These are phyloP conservation scores for Acer campestre DNA, from an alignment of 345 rosid genomes.

Conservation along the genomic window DNA sequence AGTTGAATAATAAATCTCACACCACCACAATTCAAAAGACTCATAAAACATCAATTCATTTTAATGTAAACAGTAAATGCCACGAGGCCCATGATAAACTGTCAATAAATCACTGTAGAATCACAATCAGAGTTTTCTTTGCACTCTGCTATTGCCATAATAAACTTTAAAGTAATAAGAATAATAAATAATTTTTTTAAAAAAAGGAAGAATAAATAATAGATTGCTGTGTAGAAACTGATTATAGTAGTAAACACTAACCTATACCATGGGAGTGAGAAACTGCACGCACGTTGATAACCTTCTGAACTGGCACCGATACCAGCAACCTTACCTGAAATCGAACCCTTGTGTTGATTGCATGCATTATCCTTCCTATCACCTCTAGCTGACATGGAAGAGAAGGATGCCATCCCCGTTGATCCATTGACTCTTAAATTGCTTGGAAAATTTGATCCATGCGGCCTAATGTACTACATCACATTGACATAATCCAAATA, in stretches of 20 bases:
- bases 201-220: neutral
- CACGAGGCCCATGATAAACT: neutral
- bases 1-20: neutral
- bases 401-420: conserved; percentile 13
- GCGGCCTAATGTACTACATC: conserved; percentile 29
- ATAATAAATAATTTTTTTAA: too few relatives aligned
- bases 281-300: conserved; percentile 42
- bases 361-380: conserved; percentile 29
- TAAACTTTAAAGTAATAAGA: neutral
- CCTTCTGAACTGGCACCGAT: conserved; percentile 21
- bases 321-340: conserved; percentile 23
- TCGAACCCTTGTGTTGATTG: conserved; percentile 21
- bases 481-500: conserved; percentile 15
- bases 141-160: neutral
- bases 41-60: conserved; percentile 1
- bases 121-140: neutral
- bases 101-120: neutral
- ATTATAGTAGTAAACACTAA: conserved; percentile 30
- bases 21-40: neutral
- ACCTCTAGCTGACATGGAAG: conserved; percentile 21
- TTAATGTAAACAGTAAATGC: neutral
- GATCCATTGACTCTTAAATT: conserved; percentile 25
- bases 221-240: neutral
- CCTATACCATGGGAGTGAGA: conserved; percentile 64
- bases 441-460: conserved; percentile 27